A percentile compares a stretch with the other conserved stretches of the same genome.
Conservation (phyloP, 805 yeast species). For the Metschnikowia cerradonensis region DNA sequence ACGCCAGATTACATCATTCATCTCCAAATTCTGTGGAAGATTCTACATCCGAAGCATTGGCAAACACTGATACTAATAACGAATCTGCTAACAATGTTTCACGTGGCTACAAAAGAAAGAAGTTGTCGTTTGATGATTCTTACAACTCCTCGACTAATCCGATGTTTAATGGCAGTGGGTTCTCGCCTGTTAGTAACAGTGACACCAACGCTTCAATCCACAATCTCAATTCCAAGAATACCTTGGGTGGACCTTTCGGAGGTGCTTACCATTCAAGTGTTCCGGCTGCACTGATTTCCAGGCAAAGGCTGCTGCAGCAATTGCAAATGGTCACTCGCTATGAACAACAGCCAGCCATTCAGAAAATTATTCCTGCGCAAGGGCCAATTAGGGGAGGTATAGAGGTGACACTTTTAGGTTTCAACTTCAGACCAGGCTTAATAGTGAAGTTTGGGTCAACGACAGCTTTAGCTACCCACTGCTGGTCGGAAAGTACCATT, state of each 20-base stretch:
- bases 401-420: conserved; percentile 87
- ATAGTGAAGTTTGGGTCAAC: conserved; percentile 83
- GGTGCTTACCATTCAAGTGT: conserved; percentile 1
- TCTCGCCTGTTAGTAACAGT: conserved; percentile 44
- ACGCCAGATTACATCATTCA: neutral
- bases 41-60: conserved; percentile 51
- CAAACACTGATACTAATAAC: conserved; percentile 31
- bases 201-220: conserved; percentile 36
- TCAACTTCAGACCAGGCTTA: conserved; percentile 79
- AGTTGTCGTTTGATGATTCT: conserved; percentile 46
- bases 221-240: conserved; percentile 13
- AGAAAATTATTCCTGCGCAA: conserved; percentile 88
- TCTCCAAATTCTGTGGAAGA: conserved; percentile 64
- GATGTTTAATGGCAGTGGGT: conserved; percentile 39
- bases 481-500: conserved; percentile 93
- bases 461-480: conserved; percentile 78
- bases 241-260: neutral
- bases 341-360: conserved; percentile 40
- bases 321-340: conserved; percentile 11
- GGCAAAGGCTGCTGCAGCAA: conserved; percentile 17
- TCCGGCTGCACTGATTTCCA: conserved; percentile 10
- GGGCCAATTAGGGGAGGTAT: conserved; percentile 97
- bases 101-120: conserved; percentile 46
- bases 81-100: conserved; percentile 17
- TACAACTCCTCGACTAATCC: conserved; percentile 32